Evolutionary conservation across 2,329 filamentous ascomycete genomes (phyloP).

Genomic region (Fusarium armeniacum): DNA sequence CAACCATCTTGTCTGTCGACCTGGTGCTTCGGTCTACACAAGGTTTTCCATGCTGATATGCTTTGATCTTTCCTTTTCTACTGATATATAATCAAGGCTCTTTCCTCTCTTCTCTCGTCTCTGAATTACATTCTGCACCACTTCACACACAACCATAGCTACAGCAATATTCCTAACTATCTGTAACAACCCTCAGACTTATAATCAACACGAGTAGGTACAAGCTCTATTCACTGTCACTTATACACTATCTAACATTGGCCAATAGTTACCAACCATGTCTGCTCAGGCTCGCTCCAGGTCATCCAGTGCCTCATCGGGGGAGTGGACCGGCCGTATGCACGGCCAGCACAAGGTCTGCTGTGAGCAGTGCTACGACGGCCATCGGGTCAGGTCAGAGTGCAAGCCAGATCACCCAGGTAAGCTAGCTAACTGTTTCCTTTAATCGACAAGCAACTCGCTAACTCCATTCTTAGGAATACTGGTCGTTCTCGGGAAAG

Average conservation of each 20-base stretch:
- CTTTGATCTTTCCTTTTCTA: too few species aligned
- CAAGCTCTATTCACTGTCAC: accelerated
- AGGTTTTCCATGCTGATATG: too few species aligned
- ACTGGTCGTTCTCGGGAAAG: background rate
- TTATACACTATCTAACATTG: background rate
- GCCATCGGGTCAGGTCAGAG: background rate
- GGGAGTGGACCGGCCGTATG: background rate
- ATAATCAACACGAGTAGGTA: background rate
- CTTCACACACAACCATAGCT: background rate
- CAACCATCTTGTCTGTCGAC: too few species aligned
- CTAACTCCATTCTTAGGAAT: background rate
- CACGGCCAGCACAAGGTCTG: background rate
- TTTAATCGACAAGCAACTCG: background rate
- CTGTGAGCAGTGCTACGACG: background rate
- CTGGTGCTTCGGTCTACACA: too few species aligned
- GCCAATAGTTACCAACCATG: background rate
- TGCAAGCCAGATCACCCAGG: background rate
- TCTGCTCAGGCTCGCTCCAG: background rate
- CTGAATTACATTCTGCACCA: too few species aligned
- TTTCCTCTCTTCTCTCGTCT: too few species aligned
- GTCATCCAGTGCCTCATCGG: background rate
- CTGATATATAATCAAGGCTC: too few species aligned
- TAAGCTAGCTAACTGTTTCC: too few species aligned
- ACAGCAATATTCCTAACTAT: background rate
- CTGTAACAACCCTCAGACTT: background rate